Base-by-base conservation (phyloP, 2,329 filamentous ascomycete genomes). In the Ramichloridium luteum region DNA sequence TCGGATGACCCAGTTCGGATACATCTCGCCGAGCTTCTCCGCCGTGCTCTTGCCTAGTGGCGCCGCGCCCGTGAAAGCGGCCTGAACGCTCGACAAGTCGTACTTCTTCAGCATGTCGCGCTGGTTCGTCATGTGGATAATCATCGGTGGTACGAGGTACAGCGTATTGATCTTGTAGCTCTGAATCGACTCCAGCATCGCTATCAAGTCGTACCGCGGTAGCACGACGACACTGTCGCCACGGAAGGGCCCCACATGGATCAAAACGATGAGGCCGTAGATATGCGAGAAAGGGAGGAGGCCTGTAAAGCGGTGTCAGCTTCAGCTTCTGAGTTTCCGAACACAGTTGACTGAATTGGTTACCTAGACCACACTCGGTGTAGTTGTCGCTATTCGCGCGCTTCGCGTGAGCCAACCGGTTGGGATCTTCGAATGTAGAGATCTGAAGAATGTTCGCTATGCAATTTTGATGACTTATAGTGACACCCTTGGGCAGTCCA, bases 251-350 rank as follows among this genome's bases (percentile, higher is more conserved):
- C 67, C 67, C 2, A 64, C 57, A 51, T 82, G 75, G 25, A 72
- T 74, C 37, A 84, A 72, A 11, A 84, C 72, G 4, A 84, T 72
- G 20, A 90, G 60, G 3, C 73, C 74, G 53, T 88, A 92, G 41
- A 90, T 90, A 48, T 92, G 83, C 43, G 78, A 85, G 49, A 84
- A 73, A 1, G 81, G 81, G 1, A 88, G 61, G n/a, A 88, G 62
- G 20, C 20, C 20, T 23, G 8, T 8, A n/a, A 23, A 8, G 8
- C 20, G n/a, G 8, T 23, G n/a, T 23, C n/a, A 23, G 20, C 20
- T 8, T 23, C 20, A n/a, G n/a, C 8, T 23, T n/a, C n/a, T n/a
- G n/a, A n/a, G n/a, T n/a, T n/a, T n/a, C n/a, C n/a, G n/a, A n/a
- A n/a, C n/a, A n/a, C n/a, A n/a, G n/a, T n/a, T n/a, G n/a, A n/a